Conservation (phyloP, 768 basidiomycete genomes). For the Panellus pusillus region DNA sequence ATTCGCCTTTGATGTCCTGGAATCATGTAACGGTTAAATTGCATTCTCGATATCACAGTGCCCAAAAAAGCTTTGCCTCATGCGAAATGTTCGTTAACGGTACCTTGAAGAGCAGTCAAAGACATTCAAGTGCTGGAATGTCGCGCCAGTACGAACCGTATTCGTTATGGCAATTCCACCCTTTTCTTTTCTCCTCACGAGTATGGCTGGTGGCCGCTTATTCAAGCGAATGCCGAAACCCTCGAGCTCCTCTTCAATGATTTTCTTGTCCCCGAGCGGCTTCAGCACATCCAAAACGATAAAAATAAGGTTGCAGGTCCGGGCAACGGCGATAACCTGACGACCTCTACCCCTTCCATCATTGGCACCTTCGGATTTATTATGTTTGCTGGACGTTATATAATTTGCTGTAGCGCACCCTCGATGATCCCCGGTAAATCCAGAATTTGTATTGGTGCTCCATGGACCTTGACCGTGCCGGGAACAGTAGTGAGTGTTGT, state of each 20-base stretch:
- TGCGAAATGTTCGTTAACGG: slow-evolving; percentile 91
- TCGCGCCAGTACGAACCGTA: slow-evolving; percentile 45
- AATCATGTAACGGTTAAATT: too few species aligned
- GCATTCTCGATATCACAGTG: too few species aligned
- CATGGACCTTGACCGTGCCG: slow-evolving; percentile 91
- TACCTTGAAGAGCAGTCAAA: slow-evolving; percentile 27
- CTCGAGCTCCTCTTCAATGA: slow-evolving; percentile 92
- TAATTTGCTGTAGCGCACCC: slow-evolving; percentile 93
- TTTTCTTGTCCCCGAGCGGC: slow-evolving; percentile 91
- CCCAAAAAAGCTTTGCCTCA: slow-evolving; percentile 43
- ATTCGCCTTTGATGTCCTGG: too few species aligned
- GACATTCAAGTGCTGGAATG: too few species aligned
- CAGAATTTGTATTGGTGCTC: slow-evolving; percentile 93
- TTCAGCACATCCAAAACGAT: slow-evolving; percentile 98
- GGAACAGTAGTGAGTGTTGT: slow-evolving; percentile 95
- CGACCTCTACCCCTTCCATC: slow-evolving; percentile 96
- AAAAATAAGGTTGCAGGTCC: slow-evolving; percentile 98
- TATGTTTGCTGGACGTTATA: slow-evolving; percentile 93
- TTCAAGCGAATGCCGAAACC: slow-evolving; percentile 98
- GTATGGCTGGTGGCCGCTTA: slow-evolving; percentile 88
- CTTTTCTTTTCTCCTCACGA: slow-evolving; percentile 84
- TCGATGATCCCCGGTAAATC: slow-evolving; percentile 98
- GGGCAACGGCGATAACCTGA: slow-evolving; percentile 92
- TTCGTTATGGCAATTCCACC: slow-evolving; percentile 95
- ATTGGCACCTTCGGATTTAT: slow-evolving; percentile 75